phyloP scores from a whole-genome alignment of 257 asterid species.

The Cordia subcordata region DNA sequence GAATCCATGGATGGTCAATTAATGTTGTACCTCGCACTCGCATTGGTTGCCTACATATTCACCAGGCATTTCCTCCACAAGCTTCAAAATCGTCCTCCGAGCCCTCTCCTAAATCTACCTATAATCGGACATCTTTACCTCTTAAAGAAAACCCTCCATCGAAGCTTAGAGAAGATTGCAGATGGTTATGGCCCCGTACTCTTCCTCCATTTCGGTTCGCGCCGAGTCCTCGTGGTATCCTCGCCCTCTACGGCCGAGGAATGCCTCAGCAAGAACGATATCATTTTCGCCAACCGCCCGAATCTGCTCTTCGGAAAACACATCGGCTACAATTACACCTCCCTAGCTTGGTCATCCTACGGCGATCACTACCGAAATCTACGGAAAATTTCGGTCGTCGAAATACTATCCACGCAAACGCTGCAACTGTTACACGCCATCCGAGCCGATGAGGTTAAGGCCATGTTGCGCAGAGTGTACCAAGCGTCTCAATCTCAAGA shows the following conservation, averaged over 20 bases:
- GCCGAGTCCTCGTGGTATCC: slow-evolving; percentile 63
- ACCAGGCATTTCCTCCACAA: slow-evolving; percentile 32
- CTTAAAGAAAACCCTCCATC: slow-evolving; percentile 47
- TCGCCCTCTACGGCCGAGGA: slow-evolving; percentile 65
- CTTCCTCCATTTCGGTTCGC: slow-evolving; percentile 59
- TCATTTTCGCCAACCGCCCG: slow-evolving; percentile 63
- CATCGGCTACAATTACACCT: slow-evolving; percentile 45
- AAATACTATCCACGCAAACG: slow-evolving; percentile 48
- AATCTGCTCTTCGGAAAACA: slow-evolving; percentile 42
- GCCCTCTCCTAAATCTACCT: slow-evolving; percentile 48
- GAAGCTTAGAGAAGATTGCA: slow-evolving; percentile 47
- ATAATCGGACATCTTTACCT: slow-evolving; percentile 63
- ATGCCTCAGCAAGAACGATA: slow-evolving; percentile 48
- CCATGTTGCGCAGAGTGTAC: slow-evolving; percentile 27
- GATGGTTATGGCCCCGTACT: slow-evolving; percentile 45
- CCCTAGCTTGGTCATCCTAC: slow-evolving; percentile 47
- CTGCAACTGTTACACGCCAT: slow-evolving; percentile 48
- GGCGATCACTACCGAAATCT: slow-evolving; percentile 68
- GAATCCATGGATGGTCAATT: slow-evolving; percentile 18
- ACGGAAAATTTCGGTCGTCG: slow-evolving; percentile 41
- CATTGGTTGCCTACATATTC: slow-evolving; percentile 33
- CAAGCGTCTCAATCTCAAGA: slow-evolving; percentile 8
- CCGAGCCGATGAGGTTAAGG: slow-evolving; percentile 49
- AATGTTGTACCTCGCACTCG: slow-evolving; percentile 24
- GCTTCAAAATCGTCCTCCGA: slow-evolving; percentile 47